phyloP scores from a whole-genome alignment of 495 filamentous ascomycete species.

The Corynascus novoguineensis region DNA sequence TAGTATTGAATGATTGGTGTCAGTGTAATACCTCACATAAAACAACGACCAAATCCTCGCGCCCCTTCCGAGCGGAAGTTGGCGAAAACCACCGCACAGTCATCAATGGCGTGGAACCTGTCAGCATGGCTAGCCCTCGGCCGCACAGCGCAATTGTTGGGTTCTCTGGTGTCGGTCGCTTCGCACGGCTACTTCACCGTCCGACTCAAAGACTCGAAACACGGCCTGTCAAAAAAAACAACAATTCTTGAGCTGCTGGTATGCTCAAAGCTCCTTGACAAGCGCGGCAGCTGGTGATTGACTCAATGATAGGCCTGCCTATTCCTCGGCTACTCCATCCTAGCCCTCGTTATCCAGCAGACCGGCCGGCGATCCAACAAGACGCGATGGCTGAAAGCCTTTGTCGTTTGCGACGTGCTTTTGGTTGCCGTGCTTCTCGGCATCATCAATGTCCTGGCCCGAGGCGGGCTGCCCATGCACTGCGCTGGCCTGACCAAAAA shows the following conservation, averaged over 20 bases:
- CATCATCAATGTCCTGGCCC: conserved; percentile 32
- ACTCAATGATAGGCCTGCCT: conserved; percentile 25
- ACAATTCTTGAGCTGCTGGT: conserved; percentile 36
- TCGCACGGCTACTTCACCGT: conserved; percentile 38
- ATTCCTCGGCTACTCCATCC: conserved; percentile 31
- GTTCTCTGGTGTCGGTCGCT: conserved; percentile 23
- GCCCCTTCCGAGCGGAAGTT: conserved; percentile 17
- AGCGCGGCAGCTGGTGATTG: not conserved
- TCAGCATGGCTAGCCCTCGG: conserved; percentile 33
- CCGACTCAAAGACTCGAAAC: conserved; percentile 23
- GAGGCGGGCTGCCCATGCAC: conserved; percentile 31
- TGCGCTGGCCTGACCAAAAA: conserved; percentile 33
- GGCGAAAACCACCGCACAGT: not conserved
- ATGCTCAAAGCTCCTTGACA: conserved; percentile 10
- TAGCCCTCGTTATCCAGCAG: conserved; percentile 32
- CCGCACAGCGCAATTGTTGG: conserved; percentile 30
- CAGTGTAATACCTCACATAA: no score
- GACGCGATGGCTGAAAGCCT: conserved; percentile 22
- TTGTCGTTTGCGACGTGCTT: conserved; percentile 28
- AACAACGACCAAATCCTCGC: no score
- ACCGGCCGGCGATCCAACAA: conserved; percentile 24
- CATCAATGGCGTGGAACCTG: conserved; percentile 30
- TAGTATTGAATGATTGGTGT: no score
- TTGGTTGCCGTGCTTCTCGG: conserved; percentile 26
- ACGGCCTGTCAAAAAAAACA: conserved; percentile 28